A percentile compares a stretch with the other conserved stretches of the same genome.
Conservation (phyloP, 1,284 basidiomycete genomes). For the Ustilago shanxiensis region DNA sequence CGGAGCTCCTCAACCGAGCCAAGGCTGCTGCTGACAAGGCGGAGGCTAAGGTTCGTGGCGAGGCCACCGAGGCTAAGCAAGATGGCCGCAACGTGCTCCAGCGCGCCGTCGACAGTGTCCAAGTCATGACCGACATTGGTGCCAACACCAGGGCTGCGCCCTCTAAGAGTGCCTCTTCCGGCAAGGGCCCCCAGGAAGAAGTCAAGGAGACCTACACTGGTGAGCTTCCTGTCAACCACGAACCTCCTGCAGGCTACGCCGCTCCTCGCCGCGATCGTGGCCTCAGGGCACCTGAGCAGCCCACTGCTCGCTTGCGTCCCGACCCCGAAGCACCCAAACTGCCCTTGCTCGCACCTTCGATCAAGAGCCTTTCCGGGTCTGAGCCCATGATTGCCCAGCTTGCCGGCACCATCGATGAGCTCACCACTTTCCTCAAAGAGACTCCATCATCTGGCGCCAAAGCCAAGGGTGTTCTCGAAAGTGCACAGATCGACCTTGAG, state of each 20-base stretch:
- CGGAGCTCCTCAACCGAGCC: constrained; percentile 54
- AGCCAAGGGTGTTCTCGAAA: constrained; percentile 74
- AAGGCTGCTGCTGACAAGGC: constrained; percentile 73
- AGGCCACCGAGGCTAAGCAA: constrained; percentile 30
- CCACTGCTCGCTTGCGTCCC: constrained; percentile 54
- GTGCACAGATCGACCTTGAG: constrained; percentile 81
- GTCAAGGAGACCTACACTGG: constrained; percentile 51
- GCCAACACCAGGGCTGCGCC: constrained; percentile 60
- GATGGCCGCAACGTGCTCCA: constrained; percentile 66
- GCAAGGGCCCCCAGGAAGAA: constrained; percentile 63
- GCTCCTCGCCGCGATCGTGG: constrained; percentile 56
- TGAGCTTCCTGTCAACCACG: constrained; percentile 59
- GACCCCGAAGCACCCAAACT: constrained; percentile 64
- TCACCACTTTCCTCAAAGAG: constrained; percentile 81
- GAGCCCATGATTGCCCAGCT: constrained; percentile 90
- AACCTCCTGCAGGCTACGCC: constrained; percentile 57
- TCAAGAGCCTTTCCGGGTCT: constrained; percentile 82
- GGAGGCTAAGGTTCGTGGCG: constrained; percentile 59
- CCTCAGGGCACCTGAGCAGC: constrained; percentile 56
- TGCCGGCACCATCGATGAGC: constrained; percentile 91
- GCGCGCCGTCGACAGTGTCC: constrained; percentile 54
- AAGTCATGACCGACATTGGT: constrained; percentile 56
- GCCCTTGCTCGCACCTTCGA: constrained; percentile 84
- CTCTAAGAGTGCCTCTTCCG: constrained; percentile 69
- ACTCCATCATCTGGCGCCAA: constrained; percentile 73